A percentile compares a stretch with the other conserved stretches of the same genome.
phyloP scores from a whole-genome alignment of 345 rosid genomes.

The Arabidopsis suecica region DNA sequence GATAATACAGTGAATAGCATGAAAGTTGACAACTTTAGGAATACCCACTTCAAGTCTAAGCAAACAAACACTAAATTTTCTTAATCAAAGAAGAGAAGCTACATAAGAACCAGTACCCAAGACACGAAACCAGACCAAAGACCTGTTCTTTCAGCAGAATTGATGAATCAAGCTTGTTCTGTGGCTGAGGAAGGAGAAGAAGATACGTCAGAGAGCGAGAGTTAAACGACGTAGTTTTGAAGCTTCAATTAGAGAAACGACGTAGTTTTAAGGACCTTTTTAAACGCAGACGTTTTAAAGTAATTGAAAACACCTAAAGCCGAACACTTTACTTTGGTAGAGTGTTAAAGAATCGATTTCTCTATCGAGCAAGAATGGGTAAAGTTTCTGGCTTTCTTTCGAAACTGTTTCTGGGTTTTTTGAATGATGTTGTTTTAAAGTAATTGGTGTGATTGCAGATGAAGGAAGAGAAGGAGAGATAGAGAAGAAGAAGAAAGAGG shows the following conservation, averaged over 20 bases:
- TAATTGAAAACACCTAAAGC: neutral
- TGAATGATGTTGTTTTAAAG: neutral
- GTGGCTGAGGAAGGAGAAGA: conserved; percentile 5
- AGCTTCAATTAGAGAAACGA: neutral
- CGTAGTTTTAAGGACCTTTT: too few species aligned
- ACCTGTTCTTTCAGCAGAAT: neutral
- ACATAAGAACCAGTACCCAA: neutral
- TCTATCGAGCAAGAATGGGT: conserved; percentile 30
- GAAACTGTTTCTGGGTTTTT: neutral
- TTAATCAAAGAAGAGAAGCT: neutral
- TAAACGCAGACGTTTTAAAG: neutral
- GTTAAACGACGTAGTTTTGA: conserved; percentile 1
- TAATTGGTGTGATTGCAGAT: conserved; percentile 25
- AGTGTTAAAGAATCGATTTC: conserved; percentile 17
- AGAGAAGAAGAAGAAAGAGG: conserved; percentile 34
- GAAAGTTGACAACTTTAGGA: conserved; percentile 23
- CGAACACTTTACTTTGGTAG: neutral
- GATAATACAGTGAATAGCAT: neutral
- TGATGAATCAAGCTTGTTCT: conserved; percentile 17
- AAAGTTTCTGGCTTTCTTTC: conserved; percentile 31
- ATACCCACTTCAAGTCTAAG: conserved; percentile 18
- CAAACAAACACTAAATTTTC: conserved; percentile 6
- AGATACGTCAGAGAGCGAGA: neutral
- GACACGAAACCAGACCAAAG: neutral
- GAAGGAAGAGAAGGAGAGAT: conserved; percentile 28